These are phyloP conservation scores for Emericellopsis cladophorae DNA, from an alignment of 2,329 filamentous ascomycete species.

Conservation along the genomic window DNA sequence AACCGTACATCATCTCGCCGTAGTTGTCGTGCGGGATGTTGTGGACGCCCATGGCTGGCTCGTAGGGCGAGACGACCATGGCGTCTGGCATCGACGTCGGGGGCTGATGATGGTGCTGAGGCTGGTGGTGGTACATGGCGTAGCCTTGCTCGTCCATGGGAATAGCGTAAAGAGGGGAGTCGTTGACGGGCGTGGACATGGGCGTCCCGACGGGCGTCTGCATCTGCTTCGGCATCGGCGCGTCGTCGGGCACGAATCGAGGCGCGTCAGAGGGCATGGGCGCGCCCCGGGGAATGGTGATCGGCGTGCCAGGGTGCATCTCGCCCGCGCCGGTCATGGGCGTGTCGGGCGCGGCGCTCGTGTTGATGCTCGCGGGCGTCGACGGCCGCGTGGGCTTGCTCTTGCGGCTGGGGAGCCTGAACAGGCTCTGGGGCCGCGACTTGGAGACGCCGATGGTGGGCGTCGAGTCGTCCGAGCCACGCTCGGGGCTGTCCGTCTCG, in stretches of 20 bases:
- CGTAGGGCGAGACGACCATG: conserved; percentile 3
- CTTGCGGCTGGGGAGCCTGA: conserved; percentile 17
- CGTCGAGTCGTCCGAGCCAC: conserved; percentile 11
- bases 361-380: conserved; percentile 15
- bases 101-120: conserved; percentile 3
- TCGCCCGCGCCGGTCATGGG: conserved; percentile 17
- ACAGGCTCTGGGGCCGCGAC: conserved; percentile 15
- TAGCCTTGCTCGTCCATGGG: conserved; percentile 2
- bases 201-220: conserved; percentile 10
- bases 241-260: conserved; percentile 22
- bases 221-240: conserved; percentile 16
- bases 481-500: conserved; percentile 16
- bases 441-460: conserved; percentile 14
- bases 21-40: conserved; percentile 17
- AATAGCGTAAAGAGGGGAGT: conserved; percentile 7
- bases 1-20: conserved; percentile 1
- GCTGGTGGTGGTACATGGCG: background rate
- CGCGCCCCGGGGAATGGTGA: conserved; percentile 23
- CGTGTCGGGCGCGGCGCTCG: conserved; percentile 15
- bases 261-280: conserved; percentile 24
- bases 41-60: conserved; percentile 4
- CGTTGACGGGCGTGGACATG: conserved; percentile 1
- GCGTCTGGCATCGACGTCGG: conserved; percentile 1
- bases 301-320: conserved; percentile 26
- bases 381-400: conserved; percentile 20